Evolutionary conservation across 2,329 filamentous ascomycete species (phyloP).

Genomic region (Metarhizium anisopliae): DNA sequence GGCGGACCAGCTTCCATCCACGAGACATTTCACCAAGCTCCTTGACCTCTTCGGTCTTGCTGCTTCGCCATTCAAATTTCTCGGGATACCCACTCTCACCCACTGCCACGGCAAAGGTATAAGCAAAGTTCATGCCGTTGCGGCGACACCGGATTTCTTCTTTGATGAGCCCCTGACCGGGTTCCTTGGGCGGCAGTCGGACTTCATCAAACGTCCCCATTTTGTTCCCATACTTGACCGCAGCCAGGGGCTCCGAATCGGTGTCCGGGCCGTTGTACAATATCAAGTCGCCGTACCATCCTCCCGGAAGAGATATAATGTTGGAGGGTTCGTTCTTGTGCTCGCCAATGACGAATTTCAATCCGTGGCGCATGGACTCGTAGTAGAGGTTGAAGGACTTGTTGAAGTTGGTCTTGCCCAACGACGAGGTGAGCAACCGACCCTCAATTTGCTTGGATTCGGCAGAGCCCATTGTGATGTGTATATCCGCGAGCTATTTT

Average conservation of each 20-base stretch:
- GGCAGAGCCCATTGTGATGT: slow-evolving; percentile 8
- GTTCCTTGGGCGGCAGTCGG: slow-evolving; percentile 7
- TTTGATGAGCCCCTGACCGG: slow-evolving; percentile 1
- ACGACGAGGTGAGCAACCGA: neutral
- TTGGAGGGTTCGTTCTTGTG: slow-evolving; percentile 4
- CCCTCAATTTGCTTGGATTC: slow-evolving; percentile 9
- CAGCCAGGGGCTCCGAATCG: slow-evolving; percentile 4
- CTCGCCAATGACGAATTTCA: slow-evolving; percentile 7
- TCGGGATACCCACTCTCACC: slow-evolving; percentile 18
- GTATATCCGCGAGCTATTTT: neutral
- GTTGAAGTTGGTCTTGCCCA: slow-evolving; percentile 4
- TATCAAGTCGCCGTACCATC: slow-evolving; percentile 9
- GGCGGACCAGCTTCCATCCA: slow-evolving; percentile 30
- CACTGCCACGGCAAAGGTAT: slow-evolving; percentile 23
- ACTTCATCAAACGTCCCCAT: slow-evolving; percentile 7
- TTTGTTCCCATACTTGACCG: slow-evolving; percentile 1
- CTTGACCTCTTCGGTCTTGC: slow-evolving; percentile 24
- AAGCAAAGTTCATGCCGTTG: slow-evolving; percentile 7
- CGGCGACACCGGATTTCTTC: slow-evolving; percentile 7
- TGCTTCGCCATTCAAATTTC: slow-evolving; percentile 34
- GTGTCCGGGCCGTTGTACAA: slow-evolving; percentile 8
- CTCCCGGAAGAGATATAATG: slow-evolving; percentile 4
- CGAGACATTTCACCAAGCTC: slow-evolving; percentile 19
- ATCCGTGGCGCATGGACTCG: slow-evolving; percentile 1
- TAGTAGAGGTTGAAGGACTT: slow-evolving; percentile 8